These are phyloP conservation scores for Pisolithus albus DNA, from an alignment of 768 basidiomycete species.

Conservation along the genomic window DNA sequence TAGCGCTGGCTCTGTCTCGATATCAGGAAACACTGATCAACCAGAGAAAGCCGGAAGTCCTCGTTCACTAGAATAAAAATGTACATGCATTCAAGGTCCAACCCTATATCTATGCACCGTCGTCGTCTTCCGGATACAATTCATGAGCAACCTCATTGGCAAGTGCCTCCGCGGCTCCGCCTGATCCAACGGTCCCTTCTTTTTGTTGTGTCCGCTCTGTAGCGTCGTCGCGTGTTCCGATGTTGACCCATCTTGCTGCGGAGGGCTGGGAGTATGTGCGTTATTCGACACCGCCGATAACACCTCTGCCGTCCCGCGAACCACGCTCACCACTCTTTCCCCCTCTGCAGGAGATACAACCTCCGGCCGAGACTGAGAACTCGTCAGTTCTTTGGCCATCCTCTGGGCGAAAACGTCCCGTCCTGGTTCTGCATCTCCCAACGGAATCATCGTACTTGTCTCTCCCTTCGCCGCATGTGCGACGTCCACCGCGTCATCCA, in stretches of 20 bases:
- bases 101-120: constrained; percentile 5
- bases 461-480: constrained; percentile 9
- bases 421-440: constrained; percentile 64
- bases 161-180: constrained; percentile 44
- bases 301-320: not conserved
- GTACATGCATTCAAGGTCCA: constrained; percentile 4
- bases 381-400: constrained; percentile 42
- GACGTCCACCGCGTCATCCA: constrained; percentile 31
- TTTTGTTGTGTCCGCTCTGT: constrained; percentile 8
- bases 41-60: not conserved
- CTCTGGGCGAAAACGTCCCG: constrained; percentile 62
- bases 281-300: not conserved
- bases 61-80: not conserved
- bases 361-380: constrained; percentile 16
- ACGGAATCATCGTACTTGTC: constrained; percentile 33
- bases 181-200: constrained; percentile 41
- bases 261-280: not conserved
- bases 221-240: constrained; percentile 6
- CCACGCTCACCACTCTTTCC: constrained; percentile 5
- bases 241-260: constrained; percentile 3
- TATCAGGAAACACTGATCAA: too few relatives aligned
- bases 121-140: constrained; percentile 35
- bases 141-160: constrained; percentile 50
- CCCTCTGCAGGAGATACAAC: not conserved
- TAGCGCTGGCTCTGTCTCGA: too few relatives aligned